These are phyloP conservation scores for Lichenothelia convexa DNA, from an alignment of 495 filamentous ascomycete species.

Conservation along the genomic window DNA sequence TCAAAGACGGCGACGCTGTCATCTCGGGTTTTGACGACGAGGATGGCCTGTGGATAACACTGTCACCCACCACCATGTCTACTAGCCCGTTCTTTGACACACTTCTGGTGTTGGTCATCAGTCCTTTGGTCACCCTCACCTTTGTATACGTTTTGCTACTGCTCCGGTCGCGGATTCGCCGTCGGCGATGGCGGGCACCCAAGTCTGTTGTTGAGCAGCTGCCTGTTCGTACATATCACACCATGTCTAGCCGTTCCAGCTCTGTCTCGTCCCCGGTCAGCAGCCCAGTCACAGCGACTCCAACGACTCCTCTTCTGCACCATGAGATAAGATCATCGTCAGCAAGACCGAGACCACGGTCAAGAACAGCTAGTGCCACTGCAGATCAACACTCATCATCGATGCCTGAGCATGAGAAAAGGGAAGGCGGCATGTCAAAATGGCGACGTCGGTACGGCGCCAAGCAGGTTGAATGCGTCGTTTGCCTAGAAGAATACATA, in stretches of 20 bases:
- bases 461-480: slow-evolving; percentile 85
- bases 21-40: slow-evolving; percentile 22
- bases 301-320: slow-evolving; percentile 57
- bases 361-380: slow-evolving; percentile 41
- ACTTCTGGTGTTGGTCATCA: slow-evolving; percentile 77
- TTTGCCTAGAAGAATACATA: slow-evolving; percentile 91
- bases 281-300: slow-evolving; percentile 40
- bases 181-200: slow-evolving; percentile 84
- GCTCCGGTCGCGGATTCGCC: slow-evolving; percentile 71
- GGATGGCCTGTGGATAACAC: slow-evolving; percentile 85
- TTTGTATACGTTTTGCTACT: slow-evolving; percentile 84
- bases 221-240: slow-evolving; percentile 90
- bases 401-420: slow-evolving; percentile 31
- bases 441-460: slow-evolving; percentile 73
- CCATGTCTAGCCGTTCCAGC: slow-evolving; percentile 44
- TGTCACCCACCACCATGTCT: slow-evolving; percentile 77
- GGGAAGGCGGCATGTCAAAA: slow-evolving; percentile 26
- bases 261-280: slow-evolving; percentile 35
- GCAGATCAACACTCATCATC: slow-evolving; percentile 14
- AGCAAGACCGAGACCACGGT: slow-evolving; percentile 34
- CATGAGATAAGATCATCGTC: slow-evolving; percentile 17
- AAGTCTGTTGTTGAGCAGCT: slow-evolving; percentile 89
- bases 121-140: slow-evolving; percentile 76
- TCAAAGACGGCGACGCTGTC: background rate
- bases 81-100: slow-evolving; percentile 95